A percentile compares a stretch with the other conserved stretches of the same genome.
These are phyloP conservation scores for Gonapodya sp. DNA, from an alignment of 192 early-diverging fungal species.

Conservation along the genomic window DNA sequence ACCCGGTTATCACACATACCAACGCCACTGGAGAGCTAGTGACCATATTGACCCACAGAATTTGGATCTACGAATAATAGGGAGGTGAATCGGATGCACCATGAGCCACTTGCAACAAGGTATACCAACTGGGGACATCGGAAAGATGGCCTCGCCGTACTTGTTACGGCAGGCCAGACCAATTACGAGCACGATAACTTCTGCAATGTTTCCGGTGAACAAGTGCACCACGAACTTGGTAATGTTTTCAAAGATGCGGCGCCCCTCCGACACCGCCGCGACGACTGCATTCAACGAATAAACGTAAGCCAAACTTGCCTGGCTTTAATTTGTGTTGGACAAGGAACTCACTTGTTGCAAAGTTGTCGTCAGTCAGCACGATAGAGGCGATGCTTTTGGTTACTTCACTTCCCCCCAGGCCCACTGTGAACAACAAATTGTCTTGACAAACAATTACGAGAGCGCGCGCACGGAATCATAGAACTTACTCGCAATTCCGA, in stretches of 20 bases:
- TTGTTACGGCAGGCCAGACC: conserved; percentile 64
- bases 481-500: conserved; percentile 18
- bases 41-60: conserved; percentile 72
- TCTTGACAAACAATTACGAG: not conserved
- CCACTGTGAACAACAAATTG: conserved; percentile 6
- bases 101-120: not conserved
- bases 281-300: conserved; percentile 76
- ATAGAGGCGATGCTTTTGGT: conserved; percentile 26
- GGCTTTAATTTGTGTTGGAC: not conserved
- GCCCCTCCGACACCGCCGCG: conserved; percentile 64
- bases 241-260: conserved; percentile 70
- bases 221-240: conserved; percentile 61
- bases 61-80: conserved; percentile 38
- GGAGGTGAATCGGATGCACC: conserved; percentile 14
- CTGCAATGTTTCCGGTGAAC: conserved; percentile 66
- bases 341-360: not conserved
- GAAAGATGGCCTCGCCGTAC: conserved; percentile 52
- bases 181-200: conserved; percentile 59
- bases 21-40: conserved; percentile 72
- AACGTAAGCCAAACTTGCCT: conserved; percentile 42
- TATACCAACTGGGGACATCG: conserved; percentile 31
- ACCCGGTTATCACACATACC: conserved; percentile 9
- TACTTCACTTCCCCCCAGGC: conserved; percentile 21
- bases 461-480: too few relatives aligned
- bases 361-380: conserved; percentile 17